These are phyloP conservation scores for Colletotrichum sp. DNA, from an alignment of 2,329 filamentous ascomycete genomes.

Conservation along the genomic window DNA sequence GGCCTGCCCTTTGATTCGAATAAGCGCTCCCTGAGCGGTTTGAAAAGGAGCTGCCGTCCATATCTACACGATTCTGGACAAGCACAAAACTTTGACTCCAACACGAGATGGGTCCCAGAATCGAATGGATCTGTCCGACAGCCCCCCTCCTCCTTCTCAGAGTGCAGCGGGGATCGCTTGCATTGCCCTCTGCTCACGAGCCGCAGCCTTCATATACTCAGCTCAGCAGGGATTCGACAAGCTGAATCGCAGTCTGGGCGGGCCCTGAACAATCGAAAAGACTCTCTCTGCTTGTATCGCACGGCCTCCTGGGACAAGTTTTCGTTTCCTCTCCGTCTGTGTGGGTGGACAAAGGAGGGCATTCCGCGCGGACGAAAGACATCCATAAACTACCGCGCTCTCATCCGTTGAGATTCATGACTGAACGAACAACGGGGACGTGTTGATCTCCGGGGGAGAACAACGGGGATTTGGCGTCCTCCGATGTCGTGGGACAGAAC, in stretches of 20 bases:
- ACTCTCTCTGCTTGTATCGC: constrained; percentile 80
- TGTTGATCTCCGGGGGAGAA: constrained; percentile 30
- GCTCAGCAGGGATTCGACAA: constrained; percentile 32
- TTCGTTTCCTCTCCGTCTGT: constrained; percentile 82
- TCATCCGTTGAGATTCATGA: constrained; percentile 53
- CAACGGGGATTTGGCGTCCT: constrained; percentile 54
- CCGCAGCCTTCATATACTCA: constrained; percentile 27
- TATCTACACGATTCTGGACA: constrained; percentile 64
- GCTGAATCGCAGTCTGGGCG: constrained; percentile 19
- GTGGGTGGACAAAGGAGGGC: constrained; percentile 62
- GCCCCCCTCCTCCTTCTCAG: background rate
- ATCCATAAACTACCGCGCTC: constrained; percentile 88
- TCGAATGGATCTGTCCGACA: constrained; percentile 26
- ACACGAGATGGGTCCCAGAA: constrained; percentile 85
- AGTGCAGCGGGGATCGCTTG: background rate
- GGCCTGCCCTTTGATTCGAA: constrained; percentile 39
- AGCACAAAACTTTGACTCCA: constrained; percentile 94
- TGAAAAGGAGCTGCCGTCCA: background rate
- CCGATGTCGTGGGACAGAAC: constrained; percentile 44
- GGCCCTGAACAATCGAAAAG: constrained; percentile 29
- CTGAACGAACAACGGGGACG: constrained; percentile 50
- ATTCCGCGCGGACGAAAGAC: constrained; percentile 86
- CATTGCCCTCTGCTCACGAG: background rate
- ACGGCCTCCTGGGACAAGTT: constrained; percentile 90
- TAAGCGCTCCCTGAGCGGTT: background rate